These are phyloP conservation scores for Tylopilus felleus DNA, from an alignment of 768 basidiomycete genomes.

Conservation along the genomic window DNA sequence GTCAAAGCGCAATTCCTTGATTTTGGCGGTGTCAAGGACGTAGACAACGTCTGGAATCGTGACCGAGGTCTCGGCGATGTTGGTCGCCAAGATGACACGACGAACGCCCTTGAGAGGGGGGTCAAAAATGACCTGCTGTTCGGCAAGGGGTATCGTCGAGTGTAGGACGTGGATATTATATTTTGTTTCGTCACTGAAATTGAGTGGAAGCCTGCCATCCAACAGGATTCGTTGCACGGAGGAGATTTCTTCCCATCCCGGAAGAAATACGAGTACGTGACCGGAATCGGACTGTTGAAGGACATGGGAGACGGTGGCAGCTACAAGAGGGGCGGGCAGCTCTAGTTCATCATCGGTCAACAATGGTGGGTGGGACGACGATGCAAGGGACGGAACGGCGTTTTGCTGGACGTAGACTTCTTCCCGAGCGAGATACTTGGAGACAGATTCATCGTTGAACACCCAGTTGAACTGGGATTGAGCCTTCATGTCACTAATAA, in stretches of 20 bases:
- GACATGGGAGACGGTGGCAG: constrained; percentile 77
- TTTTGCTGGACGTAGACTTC: constrained; percentile 15
- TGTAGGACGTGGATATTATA: constrained; percentile 81
- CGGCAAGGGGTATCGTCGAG: constrained; percentile 82
- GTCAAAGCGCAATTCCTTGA: constrained; percentile 89
- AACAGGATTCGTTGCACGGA: constrained; percentile 63
- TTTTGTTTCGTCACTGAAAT: constrained; percentile 56
- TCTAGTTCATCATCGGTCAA: constrained; percentile 57
- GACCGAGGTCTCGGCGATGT: constrained; percentile 93
- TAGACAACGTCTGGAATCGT: constrained; percentile 96
- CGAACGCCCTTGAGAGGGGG: constrained; percentile 75
- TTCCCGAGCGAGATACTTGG: constrained; percentile 71
- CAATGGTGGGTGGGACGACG: constrained; percentile 6
- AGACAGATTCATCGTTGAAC: constrained; percentile 64
- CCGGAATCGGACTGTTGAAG: constrained; percentile 72
- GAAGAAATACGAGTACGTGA: constrained; percentile 86
- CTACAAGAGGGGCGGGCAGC: constrained; percentile 77
- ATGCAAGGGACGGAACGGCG: constrained; percentile 1
- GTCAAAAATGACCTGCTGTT: constrained; percentile 88
- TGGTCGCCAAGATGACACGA: constrained; percentile 88
- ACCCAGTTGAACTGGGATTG: constrained; percentile 55
- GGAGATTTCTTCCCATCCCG: constrained; percentile 92
- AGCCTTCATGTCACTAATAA: constrained; percentile 48
- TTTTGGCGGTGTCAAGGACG: constrained; percentile 84
- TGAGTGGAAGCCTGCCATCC: constrained; percentile 48